Conservation (phyloP, 495 filamentous ascomycete species). For the Parathielavia hyrcaniae region DNA sequence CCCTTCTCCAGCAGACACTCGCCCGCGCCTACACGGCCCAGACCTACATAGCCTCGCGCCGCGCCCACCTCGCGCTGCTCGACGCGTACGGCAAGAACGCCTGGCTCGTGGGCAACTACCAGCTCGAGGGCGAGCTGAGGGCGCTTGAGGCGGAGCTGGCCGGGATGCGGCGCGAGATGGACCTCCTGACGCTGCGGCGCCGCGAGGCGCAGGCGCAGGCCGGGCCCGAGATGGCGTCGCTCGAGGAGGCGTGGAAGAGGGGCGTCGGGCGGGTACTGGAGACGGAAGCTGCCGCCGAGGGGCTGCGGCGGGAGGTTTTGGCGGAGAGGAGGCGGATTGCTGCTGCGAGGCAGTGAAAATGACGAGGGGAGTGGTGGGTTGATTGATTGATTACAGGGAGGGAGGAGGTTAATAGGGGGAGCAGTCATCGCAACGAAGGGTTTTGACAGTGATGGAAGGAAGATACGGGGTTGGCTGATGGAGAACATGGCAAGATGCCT, state of each 20-base stretch:
- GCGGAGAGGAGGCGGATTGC: slow-evolving; percentile 28
- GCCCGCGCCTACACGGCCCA: slow-evolving; percentile 55
- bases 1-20: slow-evolving; percentile 20
- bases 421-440: neutral
- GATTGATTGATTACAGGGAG: neutral
- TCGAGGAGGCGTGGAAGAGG: slow-evolving; percentile 70
- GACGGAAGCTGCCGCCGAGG: slow-evolving; percentile 69
- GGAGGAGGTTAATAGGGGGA: neutral
- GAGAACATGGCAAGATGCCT: neutral
- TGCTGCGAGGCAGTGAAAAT: neutral
- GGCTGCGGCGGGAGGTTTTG: slow-evolving; percentile 45
- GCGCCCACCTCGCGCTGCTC: slow-evolving; percentile 65
- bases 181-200: slow-evolving; percentile 63
- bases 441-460: neutral
- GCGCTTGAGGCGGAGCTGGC: slow-evolving; percentile 73
- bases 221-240: slow-evolving; percentile 56
- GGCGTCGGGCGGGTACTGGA: slow-evolving; percentile 66
- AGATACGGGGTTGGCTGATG: neutral
- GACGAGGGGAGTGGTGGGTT: neutral
- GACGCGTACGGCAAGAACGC: slow-evolving; percentile 80
- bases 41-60: slow-evolving; percentile 59
- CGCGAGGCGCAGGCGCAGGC: slow-evolving; percentile 60
- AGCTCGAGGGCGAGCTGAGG: slow-evolving; percentile 65
- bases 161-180: slow-evolving; percentile 55
- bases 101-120: slow-evolving; percentile 79